Evolutionary conservation across 2,329 filamentous ascomycete genomes (phyloP), one percentile per base, ranked within the genome.

Genomic region (Tricladium varicosporioides): DNA sequence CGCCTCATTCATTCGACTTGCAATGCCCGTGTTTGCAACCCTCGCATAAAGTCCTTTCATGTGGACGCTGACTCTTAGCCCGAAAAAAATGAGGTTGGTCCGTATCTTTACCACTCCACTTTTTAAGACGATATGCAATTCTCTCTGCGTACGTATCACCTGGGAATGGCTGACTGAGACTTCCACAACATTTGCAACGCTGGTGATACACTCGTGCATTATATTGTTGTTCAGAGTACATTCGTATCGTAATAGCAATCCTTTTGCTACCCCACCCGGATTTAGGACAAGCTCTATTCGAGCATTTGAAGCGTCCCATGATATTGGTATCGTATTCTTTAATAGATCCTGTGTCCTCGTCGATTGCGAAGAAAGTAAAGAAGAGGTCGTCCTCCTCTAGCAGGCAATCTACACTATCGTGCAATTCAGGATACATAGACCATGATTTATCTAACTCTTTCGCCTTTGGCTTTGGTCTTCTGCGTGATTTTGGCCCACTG

Each of bases 191-290:
- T 53, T 69, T 71, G 62, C 74, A 78, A 7, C 70, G 69, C 63
- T 77, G 74, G 60, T 74, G 66, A 61, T 77, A 78, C 45, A 78
- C 74, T 56, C 72, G 65, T 46, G 73, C 75, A 61, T 78, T 78
- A 60, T 78, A 78, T 65, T 63, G 63, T 40, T 63, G 11, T 14
- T 54, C 63, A 2, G 60, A 45, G 63, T 76, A 78, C 63, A 74
- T 67, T 18, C 74, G 70, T 45, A 78, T 76, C 0, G 70, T 75
- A 43, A 76, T 74, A 16, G 75, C 71, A 54, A 77, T 72, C 60
- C 59, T 67, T 57, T 70, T 74, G 69, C 75, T 77, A 15, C 64
- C 61, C 75, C 75, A 77, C 49, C 69, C 72, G 5, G 19, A 56
- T 1, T 62, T 57, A 2, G 2, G 9, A 59, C 74, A 78, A 15